Conservation (phyloP, 257 asterid genomes). For the Solanum chiquidenum region DNA sequence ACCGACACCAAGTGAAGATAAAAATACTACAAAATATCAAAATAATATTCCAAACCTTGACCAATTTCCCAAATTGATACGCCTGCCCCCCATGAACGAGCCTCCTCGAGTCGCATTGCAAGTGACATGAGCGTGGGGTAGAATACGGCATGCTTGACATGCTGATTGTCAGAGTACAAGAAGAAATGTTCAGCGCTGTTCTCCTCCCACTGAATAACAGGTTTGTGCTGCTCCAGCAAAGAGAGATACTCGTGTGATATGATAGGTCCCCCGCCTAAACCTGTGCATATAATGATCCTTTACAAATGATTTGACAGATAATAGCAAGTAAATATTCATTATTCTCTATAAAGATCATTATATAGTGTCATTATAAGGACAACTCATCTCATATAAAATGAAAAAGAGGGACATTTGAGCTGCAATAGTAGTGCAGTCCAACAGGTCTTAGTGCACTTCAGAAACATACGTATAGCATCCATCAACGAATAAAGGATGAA, state of each 20-base stretch:
- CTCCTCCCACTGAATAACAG: constrained; percentile 75
- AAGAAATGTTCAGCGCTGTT: constrained; percentile 88
- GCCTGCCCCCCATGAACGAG: constrained; percentile 74
- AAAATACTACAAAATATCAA: constrained; percentile 44
- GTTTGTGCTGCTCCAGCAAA: constrained; percentile 69
- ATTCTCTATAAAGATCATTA: too few relatives aligned
- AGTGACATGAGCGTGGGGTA: constrained; percentile 73
- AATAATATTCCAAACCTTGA: constrained; percentile 80
- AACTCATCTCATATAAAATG: background rate
- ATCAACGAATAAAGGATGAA: background rate
- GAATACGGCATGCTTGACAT: constrained; percentile 65
- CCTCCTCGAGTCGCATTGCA: constrained; percentile 59
- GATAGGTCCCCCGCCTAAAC: constrained; percentile 83
- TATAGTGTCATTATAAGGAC: too few relatives aligned
- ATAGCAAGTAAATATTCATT: background rate
- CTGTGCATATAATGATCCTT: constrained; percentile 18
- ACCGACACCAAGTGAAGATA: background rate
- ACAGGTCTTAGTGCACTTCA: background rate
- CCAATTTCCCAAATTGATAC: constrained; percentile 96
- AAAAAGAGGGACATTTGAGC: background rate
- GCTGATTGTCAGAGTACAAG: constrained; percentile 52
- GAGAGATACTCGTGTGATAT: constrained; percentile 65
- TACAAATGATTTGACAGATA: background rate
- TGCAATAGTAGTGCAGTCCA: background rate
- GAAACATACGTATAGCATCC: background rate